These are phyloP conservation scores for Diaporthe caulivora DNA, from an alignment of 2,329 filamentous ascomycete species.

Conservation along the genomic window DNA sequence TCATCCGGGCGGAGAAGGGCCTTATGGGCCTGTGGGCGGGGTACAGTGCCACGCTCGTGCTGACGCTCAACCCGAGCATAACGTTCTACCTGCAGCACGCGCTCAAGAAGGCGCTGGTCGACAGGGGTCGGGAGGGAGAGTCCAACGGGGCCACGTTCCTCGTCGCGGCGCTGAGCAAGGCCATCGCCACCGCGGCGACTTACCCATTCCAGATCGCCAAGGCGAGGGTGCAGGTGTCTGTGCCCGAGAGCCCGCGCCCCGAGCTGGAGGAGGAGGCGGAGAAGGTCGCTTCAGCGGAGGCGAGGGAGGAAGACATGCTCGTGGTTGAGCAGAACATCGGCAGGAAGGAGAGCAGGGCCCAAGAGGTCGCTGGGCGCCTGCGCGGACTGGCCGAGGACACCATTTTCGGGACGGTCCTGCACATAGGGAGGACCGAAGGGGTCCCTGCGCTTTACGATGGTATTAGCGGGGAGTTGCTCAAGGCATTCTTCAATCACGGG, in stretches of 20 bases:
- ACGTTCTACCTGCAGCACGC: constrained; percentile 87
- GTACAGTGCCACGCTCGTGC: constrained; percentile 82
- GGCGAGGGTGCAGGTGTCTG: constrained; percentile 77
- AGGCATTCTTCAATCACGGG: constrained; percentile 88
- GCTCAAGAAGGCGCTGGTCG: constrained; percentile 71
- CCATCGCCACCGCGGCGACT: constrained; percentile 79
- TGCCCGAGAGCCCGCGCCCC: constrained; percentile 44
- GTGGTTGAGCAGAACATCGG: constrained; percentile 7
- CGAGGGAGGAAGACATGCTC: constrained; percentile 21
- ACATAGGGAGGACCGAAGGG: constrained; percentile 74
- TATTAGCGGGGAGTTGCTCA: constrained; percentile 80
- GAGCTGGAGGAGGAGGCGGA: constrained; percentile 47
- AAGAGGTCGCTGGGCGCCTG: constrained; percentile 44
- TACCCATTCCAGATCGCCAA: constrained; percentile 93
- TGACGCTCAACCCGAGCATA: constrained; percentile 87
- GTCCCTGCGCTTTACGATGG: constrained; percentile 79
- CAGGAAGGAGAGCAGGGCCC: constrained; percentile 48
- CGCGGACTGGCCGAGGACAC: constrained; percentile 55
- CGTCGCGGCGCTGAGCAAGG: constrained; percentile 82
- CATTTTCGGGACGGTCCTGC: constrained; percentile 73
- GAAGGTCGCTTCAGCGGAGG: constrained; percentile 39
- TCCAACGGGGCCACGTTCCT: constrained; percentile 55
- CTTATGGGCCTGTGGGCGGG: constrained; percentile 86
- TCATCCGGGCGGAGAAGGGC: constrained; percentile 78
- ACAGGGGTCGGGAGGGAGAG: constrained; percentile 55